Evolutionary conservation across 1,284 basidiomycete species (phyloP).

Genomic region (Thecaphora thlaspeos): DNA sequence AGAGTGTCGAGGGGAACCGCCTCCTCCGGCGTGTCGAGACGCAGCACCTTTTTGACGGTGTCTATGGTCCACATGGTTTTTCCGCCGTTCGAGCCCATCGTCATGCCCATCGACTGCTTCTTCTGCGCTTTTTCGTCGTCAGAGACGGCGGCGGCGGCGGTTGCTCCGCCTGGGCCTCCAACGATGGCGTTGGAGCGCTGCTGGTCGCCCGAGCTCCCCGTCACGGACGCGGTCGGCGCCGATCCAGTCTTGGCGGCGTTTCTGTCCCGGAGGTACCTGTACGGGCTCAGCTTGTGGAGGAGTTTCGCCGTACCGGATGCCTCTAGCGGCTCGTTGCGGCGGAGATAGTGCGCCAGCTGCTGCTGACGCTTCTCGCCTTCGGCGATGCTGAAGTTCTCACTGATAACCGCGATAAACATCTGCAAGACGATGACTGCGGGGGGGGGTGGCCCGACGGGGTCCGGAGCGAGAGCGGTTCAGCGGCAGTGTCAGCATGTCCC

Average conservation of each 20-base stretch:
- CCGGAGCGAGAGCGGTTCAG: background rate
- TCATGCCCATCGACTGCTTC: constrained; percentile 16
- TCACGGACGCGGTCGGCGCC: constrained; percentile 8
- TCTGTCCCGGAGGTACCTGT: constrained; percentile 68
- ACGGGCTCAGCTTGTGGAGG: constrained; percentile 78
- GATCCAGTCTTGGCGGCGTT: constrained; percentile 60
- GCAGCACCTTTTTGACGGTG: constrained; percentile 36
- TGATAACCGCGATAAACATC: constrained; percentile 98
- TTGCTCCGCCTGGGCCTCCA: constrained; percentile 27
- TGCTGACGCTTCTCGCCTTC: constrained; percentile 84
- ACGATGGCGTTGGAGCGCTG: constrained; percentile 30
- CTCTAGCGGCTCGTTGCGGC: constrained; percentile 56
- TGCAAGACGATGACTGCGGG: constrained; percentile 82
- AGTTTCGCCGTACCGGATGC: constrained; percentile 54
- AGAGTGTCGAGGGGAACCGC: constrained; percentile 66
- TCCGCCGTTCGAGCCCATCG: constrained; percentile 16
- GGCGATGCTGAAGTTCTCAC: constrained; percentile 91
- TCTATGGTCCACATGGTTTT: constrained; percentile 31
- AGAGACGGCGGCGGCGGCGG: constrained; percentile 5
- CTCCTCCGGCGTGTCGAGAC: constrained; percentile 64
- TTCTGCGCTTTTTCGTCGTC: background rate
- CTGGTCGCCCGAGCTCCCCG: constrained; percentile 12
- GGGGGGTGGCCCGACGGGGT: no score
- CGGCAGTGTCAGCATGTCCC: background rate
- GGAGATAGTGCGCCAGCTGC: constrained; percentile 68